A percentile compares a stretch with the other conserved stretches of the same genome.
Conservation (phyloP, 139 green algal species). For the Chlorella ohadii region DNA sequence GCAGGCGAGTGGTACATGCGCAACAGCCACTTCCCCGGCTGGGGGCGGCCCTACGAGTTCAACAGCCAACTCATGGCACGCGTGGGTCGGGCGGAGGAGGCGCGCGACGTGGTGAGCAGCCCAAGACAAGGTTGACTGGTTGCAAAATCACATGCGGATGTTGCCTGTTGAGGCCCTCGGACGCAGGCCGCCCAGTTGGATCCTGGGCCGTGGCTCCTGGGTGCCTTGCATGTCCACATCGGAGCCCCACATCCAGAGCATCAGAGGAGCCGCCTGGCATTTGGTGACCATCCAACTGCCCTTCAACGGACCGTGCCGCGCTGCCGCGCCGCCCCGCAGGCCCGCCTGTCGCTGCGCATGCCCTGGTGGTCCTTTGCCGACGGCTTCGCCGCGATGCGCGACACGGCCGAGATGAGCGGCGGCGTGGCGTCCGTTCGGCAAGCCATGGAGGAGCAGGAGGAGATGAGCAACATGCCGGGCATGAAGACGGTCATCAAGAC, state of each 20-base stretch:
- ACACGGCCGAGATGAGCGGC: constrained; percentile 49
- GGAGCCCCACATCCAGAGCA: no score
- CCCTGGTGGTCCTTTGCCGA: constrained; percentile 79
- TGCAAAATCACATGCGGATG: no score
- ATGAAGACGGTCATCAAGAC: constrained; percentile 39
- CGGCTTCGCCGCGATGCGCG: constrained; percentile 47
- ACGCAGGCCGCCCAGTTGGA: no score
- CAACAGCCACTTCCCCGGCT: constrained; percentile 73
- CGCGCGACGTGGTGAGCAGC: constrained; percentile 62
- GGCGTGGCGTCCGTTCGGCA: constrained; percentile 4
- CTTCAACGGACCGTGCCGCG: no score
- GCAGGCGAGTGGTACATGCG: constrained; percentile 89
- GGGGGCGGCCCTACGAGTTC: constrained; percentile 82
- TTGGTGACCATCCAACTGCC: no score
- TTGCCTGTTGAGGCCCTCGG: no score
- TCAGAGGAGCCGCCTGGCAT: no score
- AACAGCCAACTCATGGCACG: constrained; percentile 61
- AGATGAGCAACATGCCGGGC: constrained; percentile 36
- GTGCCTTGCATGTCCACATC: no score
- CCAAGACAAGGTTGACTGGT: no score
- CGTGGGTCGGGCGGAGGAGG: constrained; percentile 65
- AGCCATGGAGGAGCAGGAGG: constrained; percentile 39
- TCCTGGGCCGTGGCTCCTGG: no score
- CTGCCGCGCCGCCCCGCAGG: constrained; percentile 29
- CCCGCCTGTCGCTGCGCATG: constrained; percentile 65